Conservation (phyloP, 768 basidiomycete species). For the Agaricus subrufescens region DNA sequence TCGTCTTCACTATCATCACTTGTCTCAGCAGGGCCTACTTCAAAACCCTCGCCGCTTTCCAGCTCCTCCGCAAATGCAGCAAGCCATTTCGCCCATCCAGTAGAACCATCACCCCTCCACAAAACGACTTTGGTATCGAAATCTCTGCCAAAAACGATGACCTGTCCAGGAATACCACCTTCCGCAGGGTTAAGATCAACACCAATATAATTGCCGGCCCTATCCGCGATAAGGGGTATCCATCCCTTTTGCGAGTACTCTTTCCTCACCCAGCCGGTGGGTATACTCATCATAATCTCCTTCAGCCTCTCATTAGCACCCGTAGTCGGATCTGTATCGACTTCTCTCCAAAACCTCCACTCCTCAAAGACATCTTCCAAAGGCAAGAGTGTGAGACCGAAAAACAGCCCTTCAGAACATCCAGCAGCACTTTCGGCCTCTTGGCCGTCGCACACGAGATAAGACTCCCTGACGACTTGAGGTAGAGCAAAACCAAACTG, state of each 20-base stretch:
- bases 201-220: slow-evolving; percentile 94
- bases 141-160: slow-evolving; percentile 97
- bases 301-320: slow-evolving; percentile 74
- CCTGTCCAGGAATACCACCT: slow-evolving; percentile 77
- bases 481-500: slow-evolving; percentile 85
- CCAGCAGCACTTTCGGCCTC: slow-evolving; percentile 87
- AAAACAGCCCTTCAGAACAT: slow-evolving; percentile 89
- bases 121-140: slow-evolving; percentile 98
- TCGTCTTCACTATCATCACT: slow-evolving; percentile 79
- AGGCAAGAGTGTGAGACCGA: slow-evolving; percentile 89
- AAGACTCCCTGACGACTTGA: slow-evolving; percentile 84
- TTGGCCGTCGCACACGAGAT: slow-evolving; percentile 86
- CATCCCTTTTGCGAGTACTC: slow-evolving; percentile 94
- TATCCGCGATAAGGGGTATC: slow-evolving; percentile 93
- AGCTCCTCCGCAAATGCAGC: slow-evolving; percentile 88
- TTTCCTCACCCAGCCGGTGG: slow-evolving; percentile 81
- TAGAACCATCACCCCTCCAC: slow-evolving; percentile 85
- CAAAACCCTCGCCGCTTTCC: slow-evolving; percentile 86
- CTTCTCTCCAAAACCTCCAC: slow-evolving; percentile 95
- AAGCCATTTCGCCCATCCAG: slow-evolving; percentile 95
- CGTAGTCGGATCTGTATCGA: slow-evolving; percentile 83
- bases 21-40: slow-evolving; percentile 59
- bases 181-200: slow-evolving; percentile 88
- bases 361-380: slow-evolving; percentile 92
- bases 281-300: slow-evolving; percentile 82